Conservation (phyloP, 768 basidiomycete genomes). For the Suillus placidus region DNA sequence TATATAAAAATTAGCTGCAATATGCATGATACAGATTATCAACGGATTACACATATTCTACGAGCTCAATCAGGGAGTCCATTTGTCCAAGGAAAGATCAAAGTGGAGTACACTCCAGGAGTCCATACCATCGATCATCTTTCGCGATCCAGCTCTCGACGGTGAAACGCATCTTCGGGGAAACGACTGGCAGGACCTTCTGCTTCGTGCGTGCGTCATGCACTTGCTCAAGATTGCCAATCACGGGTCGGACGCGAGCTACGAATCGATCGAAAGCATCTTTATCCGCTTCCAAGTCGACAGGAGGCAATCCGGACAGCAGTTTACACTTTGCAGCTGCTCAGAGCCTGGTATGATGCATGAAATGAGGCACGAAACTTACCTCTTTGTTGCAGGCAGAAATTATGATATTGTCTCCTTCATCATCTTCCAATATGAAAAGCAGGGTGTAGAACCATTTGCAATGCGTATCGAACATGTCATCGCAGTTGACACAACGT, state of each 20-base stretch:
- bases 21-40: not conserved
- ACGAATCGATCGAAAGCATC: constrained; percentile 41
- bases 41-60: not conserved
- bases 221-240: constrained; percentile 50
- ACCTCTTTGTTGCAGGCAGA: constrained; percentile 54
- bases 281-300: constrained; percentile 45
- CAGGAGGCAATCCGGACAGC: constrained; percentile 24
- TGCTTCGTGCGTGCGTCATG: constrained; percentile 35
- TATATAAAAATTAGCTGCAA: not conserved
- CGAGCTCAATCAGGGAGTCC: not conserved
- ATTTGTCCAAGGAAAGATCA: constrained; percentile 6
- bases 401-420: constrained; percentile 44
- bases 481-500: constrained; percentile 55
- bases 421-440: constrained; percentile 54
- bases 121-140: constrained; percentile 23
- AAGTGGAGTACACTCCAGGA: constrained; percentile 22
- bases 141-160: constrained; percentile 34
- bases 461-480: constrained; percentile 53
- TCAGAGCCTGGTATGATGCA: not conserved
- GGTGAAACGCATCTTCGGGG: constrained; percentile 30
- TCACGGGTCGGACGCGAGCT: constrained; percentile 44
- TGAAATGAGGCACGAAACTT: constrained; percentile 10
- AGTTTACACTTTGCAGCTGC: not conserved
- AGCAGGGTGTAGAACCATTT: constrained; percentile 51
- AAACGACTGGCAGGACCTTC: constrained; percentile 22